phyloP scores from a whole-genome alignment of 1,284 basidiomycete species.

The Cutaneotrichosporon cutaneum region DNA sequence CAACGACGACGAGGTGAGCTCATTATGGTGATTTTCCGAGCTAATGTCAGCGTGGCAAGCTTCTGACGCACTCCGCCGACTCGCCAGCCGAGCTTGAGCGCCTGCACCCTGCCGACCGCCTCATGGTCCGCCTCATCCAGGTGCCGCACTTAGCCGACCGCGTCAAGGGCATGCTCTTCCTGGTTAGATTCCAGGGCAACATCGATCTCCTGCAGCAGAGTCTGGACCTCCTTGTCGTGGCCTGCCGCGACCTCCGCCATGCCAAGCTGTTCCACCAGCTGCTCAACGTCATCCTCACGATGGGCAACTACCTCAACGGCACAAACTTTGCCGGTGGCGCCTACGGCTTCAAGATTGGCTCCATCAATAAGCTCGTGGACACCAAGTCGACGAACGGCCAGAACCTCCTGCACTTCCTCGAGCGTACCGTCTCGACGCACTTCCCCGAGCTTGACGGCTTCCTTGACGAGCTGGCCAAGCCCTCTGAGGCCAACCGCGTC shows the following conservation, averaged over 20 bases:
- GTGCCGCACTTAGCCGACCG: constrained; percentile 88
- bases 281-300: constrained; percentile 71
- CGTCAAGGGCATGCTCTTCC: constrained; percentile 92
- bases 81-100: constrained; percentile 82
- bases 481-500: constrained; percentile 83
- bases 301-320: constrained; percentile 98
- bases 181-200: constrained; percentile 77
- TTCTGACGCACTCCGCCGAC: constrained; percentile 71
- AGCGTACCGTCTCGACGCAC: constrained; percentile 80
- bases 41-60: constrained; percentile 69
- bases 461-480: constrained; percentile 81
- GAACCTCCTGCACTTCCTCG: constrained; percentile 91
- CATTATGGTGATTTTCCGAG: constrained; percentile 18
- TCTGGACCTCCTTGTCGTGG: constrained; percentile 73
- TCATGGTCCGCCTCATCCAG: constrained; percentile 96
- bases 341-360: constrained; percentile 94
- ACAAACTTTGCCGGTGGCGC: constrained; percentile 95
- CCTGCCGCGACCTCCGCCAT: constrained; percentile 69
- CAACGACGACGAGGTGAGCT: constrained; percentile 75
- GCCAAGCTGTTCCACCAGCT: constrained; percentile 84
- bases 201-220: constrained; percentile 68
- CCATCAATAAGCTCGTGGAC: constrained; percentile 98
- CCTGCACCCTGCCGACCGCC: constrained; percentile 88
- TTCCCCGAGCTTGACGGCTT: constrained; percentile 88
- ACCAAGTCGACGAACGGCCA: constrained; percentile 93